These are phyloP conservation scores for Trametes cingulata DNA, from an alignment of 768 basidiomycete species.

Conservation along the genomic window DNA sequence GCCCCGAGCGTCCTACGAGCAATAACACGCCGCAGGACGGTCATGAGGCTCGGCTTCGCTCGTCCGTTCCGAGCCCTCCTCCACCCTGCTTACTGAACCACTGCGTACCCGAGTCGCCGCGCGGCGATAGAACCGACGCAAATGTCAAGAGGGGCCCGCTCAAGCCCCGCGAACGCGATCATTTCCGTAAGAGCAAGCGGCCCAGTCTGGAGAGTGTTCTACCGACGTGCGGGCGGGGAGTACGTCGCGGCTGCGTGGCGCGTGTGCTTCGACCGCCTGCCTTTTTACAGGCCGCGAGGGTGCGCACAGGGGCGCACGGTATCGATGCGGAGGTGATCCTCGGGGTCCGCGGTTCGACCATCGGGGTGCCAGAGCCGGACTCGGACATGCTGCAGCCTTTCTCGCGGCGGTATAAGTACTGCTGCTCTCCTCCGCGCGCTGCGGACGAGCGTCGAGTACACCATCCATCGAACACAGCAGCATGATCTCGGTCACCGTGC, in stretches of 20 bases:
- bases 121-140: background rate
- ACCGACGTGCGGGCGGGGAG: background rate
- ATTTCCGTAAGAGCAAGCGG: too few species aligned
- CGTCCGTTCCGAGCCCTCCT: background rate
- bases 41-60: background rate
- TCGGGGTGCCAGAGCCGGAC: slow-evolving; percentile 1
- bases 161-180: background rate
- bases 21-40: background rate
- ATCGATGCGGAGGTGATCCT: slow-evolving; percentile 15
- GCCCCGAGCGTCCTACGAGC: background rate
- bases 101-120: background rate
- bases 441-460: background rate
- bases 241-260: background rate
- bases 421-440: background rate
- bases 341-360: slow-evolving; percentile 14
- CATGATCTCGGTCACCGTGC: slow-evolving; percentile 1
- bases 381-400: slow-evolving; percentile 1
- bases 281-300: background rate
- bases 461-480: background rate
- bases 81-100: background rate
- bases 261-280: background rate
- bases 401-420: slow-evolving; percentile 9
- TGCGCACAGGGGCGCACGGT: slow-evolving; percentile 4
- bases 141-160: background rate
- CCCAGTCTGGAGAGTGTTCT: background rate